Base-by-base conservation (phyloP, 2,329 filamentous ascomycete species). In the Exserohilum rostratum region DNA sequence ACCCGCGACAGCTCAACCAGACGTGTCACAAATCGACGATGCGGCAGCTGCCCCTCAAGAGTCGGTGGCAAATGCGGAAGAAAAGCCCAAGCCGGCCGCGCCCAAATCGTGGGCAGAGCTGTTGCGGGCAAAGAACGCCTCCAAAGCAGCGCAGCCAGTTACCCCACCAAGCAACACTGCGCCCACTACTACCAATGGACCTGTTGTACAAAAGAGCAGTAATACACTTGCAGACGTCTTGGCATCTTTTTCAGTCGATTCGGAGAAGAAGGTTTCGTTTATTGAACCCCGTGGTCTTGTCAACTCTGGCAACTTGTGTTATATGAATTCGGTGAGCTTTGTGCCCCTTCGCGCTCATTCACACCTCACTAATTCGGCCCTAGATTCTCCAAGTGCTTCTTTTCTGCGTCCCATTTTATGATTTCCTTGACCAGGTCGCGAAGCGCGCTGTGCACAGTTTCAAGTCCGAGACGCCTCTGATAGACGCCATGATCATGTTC, bases 281-380 rank as follows among this genome's bases (percentile, higher is more conserved):
- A 83, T 99, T 46, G 91, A 98, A 77, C 95, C 95, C 46, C 86
- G 93, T 63, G 95, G 95, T 44, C 84, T 99, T 70, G 90, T 96
- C 64, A 99, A 99, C 77, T 96, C 93, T 35, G 95, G 95, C 45
- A 98, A 99, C 73, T 96, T 98, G 90, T 99, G 95, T 78, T 99
- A 99, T 78, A 98, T 99, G 95, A 99, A 98, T 80, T 97, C 95
- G 60, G 93, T 96, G 83, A 79, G 90, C 79, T 6, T 15, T 29
- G 0, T 5, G 6, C 7, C 7, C 11, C 9, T 31, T 18, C 4
- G 17, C 30, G 31, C 34, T 11, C 11, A 12, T 12, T 15, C 39
- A 13, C 18, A 12, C 10, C 15, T 22, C 25, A 17, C 50, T 83
- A 69, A 83, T 64, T 27, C 5, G 6, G 11, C 4, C 22, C 17